A percentile compares a stretch with the other conserved stretches of the same genome.
These are phyloP conservation scores for Penicillium expansum DNA, from an alignment of 2,329 filamentous ascomycete genomes.

Conservation along the genomic window DNA sequence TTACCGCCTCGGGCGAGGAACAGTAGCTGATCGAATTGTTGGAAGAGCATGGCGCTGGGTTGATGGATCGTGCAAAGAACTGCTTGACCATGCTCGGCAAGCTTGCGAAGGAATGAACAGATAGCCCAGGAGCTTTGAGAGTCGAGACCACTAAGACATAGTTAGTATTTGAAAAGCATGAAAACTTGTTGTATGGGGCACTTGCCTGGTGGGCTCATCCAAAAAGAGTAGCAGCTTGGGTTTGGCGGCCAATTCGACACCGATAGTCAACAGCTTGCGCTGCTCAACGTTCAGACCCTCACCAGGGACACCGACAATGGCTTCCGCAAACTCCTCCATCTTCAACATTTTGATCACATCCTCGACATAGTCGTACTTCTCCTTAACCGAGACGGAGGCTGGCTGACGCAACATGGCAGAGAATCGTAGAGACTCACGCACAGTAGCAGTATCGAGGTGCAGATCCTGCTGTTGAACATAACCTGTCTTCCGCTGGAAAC, in stretches of 20 bases:
- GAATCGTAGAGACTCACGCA: constrained; percentile 82
- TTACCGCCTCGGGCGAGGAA: constrained; percentile 63
- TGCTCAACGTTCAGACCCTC: constrained; percentile 66
- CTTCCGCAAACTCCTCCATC: constrained; percentile 85
- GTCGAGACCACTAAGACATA: constrained; percentile 66
- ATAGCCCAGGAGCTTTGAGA: constrained; percentile 91
- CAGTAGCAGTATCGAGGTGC: constrained; percentile 77
- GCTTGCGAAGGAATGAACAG: constrained; percentile 75
- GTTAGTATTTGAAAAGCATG: background rate
- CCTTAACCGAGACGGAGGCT: constrained; percentile 62
- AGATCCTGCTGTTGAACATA: constrained; percentile 84
- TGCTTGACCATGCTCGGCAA: constrained; percentile 81
- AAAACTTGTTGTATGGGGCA: background rate
- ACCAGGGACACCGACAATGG: constrained; percentile 81
- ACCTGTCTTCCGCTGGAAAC: constrained; percentile 35
- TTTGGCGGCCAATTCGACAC: constrained; percentile 88
- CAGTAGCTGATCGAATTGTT: constrained; percentile 67
- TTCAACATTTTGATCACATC: constrained; percentile 83
- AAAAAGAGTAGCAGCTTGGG: constrained; percentile 82
- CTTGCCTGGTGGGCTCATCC: constrained; percentile 74
- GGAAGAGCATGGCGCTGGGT: constrained; percentile 85
- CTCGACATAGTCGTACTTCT: constrained; percentile 82
- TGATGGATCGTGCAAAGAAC: constrained; percentile 94
- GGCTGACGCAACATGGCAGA: constrained; percentile 82
- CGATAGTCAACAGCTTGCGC: constrained; percentile 76